phyloP scores from a whole-genome alignment of 2,329 filamentous ascomycete species.

The Metarhizium robertsii region DNA sequence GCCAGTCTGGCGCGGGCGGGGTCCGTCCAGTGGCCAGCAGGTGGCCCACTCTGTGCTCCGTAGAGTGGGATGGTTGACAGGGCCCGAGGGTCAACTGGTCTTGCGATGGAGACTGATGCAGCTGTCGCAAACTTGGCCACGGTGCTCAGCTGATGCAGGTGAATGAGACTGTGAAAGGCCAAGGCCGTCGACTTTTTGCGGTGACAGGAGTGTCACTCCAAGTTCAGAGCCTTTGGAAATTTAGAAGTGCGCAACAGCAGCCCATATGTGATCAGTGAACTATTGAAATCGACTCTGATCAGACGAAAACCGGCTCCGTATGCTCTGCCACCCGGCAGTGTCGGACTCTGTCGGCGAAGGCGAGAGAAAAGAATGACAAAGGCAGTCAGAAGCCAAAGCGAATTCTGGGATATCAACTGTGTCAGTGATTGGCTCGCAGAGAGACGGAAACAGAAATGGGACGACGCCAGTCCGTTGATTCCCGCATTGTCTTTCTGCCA shows the following conservation, averaged over 20 bases:
- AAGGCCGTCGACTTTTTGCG: conserved; percentile 2
- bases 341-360: conserved; percentile 11
- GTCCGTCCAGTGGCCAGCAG: conserved; percentile 5
- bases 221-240: not conserved
- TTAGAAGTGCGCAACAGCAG: not conserved
- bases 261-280: no score
- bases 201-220: not conserved
- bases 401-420: not conserved
- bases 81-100: not conserved
- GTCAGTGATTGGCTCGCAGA: conserved; percentile 7
- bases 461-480: not conserved
- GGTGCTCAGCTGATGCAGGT: conserved; percentile 4
- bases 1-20: conserved; percentile 4
- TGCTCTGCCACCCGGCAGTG: not conserved
- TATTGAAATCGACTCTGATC: not conserved
- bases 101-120: not conserved
- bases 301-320: not conserved
- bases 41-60: not conserved
- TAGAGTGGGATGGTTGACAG: conserved; percentile 1
- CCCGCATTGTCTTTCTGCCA: not conserved
- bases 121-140: not conserved
- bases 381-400: not conserved
- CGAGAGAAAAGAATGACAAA: conserved; percentile 8
- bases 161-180: not conserved
- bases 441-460: not conserved